Evolutionary conservation across 805 yeast genomes (phyloP).

Genomic region (Spathaspora passalidarum): DNA sequence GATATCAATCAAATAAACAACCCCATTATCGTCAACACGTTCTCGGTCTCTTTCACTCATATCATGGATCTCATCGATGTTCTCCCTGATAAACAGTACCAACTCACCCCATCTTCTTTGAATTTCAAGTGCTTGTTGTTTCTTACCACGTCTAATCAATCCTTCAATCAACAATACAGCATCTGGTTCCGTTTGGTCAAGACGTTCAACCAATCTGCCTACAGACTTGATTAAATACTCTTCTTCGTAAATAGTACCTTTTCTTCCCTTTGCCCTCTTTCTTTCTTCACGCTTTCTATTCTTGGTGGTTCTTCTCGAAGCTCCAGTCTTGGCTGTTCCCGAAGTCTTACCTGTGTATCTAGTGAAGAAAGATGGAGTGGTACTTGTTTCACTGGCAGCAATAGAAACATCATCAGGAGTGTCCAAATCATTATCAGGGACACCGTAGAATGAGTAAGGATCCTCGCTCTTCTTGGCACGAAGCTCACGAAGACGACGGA

Average conservation of each 20-base stretch:
- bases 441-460: slow-evolving; percentile 81
- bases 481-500: slow-evolving; percentile 77
- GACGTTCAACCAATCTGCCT: slow-evolving; percentile 82
- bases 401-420: slow-evolving; percentile 91
- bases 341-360: slow-evolving; percentile 94
- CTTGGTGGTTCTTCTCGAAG: slow-evolving; percentile 86
- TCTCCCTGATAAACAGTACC: slow-evolving; percentile 50
- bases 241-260: slow-evolving; percentile 96
- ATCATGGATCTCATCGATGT: slow-evolving; percentile 71
- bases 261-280: slow-evolving; percentile 93
- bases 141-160: slow-evolving; percentile 65
- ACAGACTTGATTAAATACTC: slow-evolving; percentile 87
- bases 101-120: slow-evolving; percentile 67
- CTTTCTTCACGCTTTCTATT: slow-evolving; percentile 94
- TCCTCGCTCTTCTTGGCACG: slow-evolving; percentile 80
- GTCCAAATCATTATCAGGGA: slow-evolving; percentile 54
- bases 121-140: slow-evolving; percentile 78
- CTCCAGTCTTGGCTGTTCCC: slow-evolving; percentile 96
- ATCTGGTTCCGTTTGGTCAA: slow-evolving; percentile 71
- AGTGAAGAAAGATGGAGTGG: slow-evolving; percentile 90
- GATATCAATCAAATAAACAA: slow-evolving; percentile 71
- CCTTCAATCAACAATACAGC: slow-evolving; percentile 73
- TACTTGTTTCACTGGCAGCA: slow-evolving; percentile 91
- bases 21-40: slow-evolving; percentile 85
- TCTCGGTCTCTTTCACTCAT: slow-evolving; percentile 85